Conservation (phyloP, 352 stramenopile genomes). For the Pythium brachiatum region DNA sequence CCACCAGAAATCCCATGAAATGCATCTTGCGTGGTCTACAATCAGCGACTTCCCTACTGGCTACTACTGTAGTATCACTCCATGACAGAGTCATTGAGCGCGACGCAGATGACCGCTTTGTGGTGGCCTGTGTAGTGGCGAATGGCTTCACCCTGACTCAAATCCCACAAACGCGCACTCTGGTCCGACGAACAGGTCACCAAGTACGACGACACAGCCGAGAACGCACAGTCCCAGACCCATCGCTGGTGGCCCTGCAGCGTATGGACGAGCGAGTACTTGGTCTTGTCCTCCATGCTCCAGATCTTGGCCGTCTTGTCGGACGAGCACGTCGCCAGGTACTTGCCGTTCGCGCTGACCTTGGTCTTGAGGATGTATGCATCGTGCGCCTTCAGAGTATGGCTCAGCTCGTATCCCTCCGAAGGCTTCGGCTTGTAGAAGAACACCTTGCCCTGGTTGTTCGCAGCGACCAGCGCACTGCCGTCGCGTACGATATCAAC, state of each 20-base stretch:
- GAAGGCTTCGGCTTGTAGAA: conserved; percentile 82
- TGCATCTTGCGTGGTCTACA: background rate
- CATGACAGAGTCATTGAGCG: conserved; percentile 80
- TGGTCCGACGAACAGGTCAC: conserved; percentile 96
- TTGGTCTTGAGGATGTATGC: conserved; percentile 91
- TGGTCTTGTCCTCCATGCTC: conserved; percentile 40
- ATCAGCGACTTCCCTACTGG: background rate
- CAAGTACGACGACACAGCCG: conserved; percentile 96
- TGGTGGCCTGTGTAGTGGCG: conserved; percentile 89
- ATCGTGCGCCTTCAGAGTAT: conserved; percentile 83
- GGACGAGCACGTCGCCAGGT: conserved; percentile 91
- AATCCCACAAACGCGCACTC: conserved; percentile 96
- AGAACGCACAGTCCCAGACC: conserved; percentile 99
- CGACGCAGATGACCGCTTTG: conserved; percentile 88
- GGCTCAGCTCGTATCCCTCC: conserved; percentile 62
- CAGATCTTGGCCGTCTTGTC: conserved; percentile 94
- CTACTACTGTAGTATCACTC: conserved; percentile 3
- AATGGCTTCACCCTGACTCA: conserved; percentile 87
- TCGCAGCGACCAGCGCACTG: conserved; percentile 89
- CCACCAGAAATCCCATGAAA: background rate
- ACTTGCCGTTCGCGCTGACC: conserved; percentile 82
- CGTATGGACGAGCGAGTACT: conserved; percentile 66
- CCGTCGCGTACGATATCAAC: conserved; percentile 93
- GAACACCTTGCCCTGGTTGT: conserved; percentile 95
- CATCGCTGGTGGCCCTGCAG: conserved; percentile 92